Base-by-base conservation (phyloP, 768 basidiomycete species). In the Suillus tomentosus region DNA sequence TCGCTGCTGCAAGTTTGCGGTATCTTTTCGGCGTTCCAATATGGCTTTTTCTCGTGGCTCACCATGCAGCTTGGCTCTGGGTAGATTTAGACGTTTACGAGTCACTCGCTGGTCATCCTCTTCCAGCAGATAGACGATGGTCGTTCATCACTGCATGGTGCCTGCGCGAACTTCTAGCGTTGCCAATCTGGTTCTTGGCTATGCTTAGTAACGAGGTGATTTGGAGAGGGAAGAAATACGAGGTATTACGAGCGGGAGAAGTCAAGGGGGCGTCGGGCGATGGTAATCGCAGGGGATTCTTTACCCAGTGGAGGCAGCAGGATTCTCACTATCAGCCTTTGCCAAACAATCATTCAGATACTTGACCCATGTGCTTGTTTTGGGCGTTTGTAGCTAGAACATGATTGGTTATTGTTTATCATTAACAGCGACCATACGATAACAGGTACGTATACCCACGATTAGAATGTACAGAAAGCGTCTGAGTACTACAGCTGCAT, bases 111-210 rank as follows among this genome's bases (percentile, higher is more conserved):
- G 87, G 89, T 36, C 82, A 88, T 74, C 79, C 87, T 58, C 72
- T 91, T 53, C 84, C 84, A 2, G 70, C 77, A 47, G 72, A 78
- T 40, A 79, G 79, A 56, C 79, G 80, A 14, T 81, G 81, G 77
- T 70, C 78, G 59, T 98, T 97, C 75, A 68, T 94, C 50, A 71
- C 79, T 37, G 92, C 94, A 8, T 99, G 95, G 94, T 73, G 80
- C 19, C 78, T 83, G 22, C 84, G 97, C 63, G 97, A 99, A 77
- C 14, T 89, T 47, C 74, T 96, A 64, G 89, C 96, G 5, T 79
- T 99, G 24, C 97, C 97, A 0, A 93, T 99, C 63, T 99, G 89
- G 86, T 57, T 90, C 8, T 79, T 89, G 66, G 96, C 92, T 7
- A 85, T 99, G 47, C 76, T 89, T 58, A 95, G 96, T 36, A 82